phyloP scores from a whole-genome alignment of 345 rosid species.

The Populus pruinosa region DNA sequence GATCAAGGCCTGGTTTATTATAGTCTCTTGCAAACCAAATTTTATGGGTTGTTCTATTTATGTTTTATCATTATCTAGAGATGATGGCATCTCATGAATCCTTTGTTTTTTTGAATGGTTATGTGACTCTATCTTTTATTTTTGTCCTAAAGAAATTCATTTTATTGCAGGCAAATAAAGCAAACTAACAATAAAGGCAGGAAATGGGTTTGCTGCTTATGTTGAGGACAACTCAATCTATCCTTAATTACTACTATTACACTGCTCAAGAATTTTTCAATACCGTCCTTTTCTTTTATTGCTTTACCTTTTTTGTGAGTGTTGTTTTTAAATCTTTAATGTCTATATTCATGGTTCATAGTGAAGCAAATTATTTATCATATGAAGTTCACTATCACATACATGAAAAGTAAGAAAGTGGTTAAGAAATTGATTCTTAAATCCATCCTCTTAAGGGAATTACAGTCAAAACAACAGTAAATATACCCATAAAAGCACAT shows the following conservation, averaged over 20 bases:
- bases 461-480: not conserved
- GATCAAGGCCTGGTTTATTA: not conserved
- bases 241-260: not conserved
- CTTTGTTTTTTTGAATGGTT: not conserved
- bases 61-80: not conserved
- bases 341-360: not conserved
- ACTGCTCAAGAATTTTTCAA: not conserved
- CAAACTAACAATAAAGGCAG: not conserved
- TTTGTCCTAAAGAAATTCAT: not conserved
- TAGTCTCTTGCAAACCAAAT: not conserved
- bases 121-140: not conserved
- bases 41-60: not conserved
- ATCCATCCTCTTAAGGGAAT: not conserved
- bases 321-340: too few species aligned
- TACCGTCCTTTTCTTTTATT: not conserved
- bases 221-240: conserved; percentile 6
- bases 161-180: not conserved
- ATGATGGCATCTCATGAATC: not conserved
- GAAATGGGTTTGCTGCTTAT: not conserved
- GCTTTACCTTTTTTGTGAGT: too few species aligned
- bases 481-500: too few species aligned
- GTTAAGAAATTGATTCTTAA: not conserved
- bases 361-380: not conserved
- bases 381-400: not conserved
- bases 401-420: not conserved